These are phyloP conservation scores for Amanita rubescens DNA, from an alignment of 768 basidiomycete genomes.

Conservation along the genomic window DNA sequence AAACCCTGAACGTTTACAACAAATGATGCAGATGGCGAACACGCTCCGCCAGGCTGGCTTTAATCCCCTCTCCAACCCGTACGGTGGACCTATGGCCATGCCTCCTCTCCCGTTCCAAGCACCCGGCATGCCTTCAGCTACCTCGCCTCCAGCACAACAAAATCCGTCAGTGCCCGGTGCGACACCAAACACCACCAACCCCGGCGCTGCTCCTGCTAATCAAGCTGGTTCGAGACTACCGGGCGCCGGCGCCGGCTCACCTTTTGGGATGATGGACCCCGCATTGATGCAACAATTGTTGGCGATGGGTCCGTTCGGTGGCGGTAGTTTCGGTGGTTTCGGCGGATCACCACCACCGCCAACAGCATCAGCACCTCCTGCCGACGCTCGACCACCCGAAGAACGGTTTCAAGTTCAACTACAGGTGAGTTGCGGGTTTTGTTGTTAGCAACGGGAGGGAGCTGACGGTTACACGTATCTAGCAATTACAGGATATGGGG, in stretches of 20 bases:
- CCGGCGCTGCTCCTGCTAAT: slow-evolving; percentile 15
- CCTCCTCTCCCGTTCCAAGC: slow-evolving; percentile 41
- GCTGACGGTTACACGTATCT: no score
- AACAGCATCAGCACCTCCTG: slow-evolving; percentile 43
- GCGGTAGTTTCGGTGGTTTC: slow-evolving; percentile 19
- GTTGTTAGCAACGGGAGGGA: no score
- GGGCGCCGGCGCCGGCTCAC: slow-evolving; percentile 15
- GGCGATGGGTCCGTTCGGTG: slow-evolving; percentile 19
- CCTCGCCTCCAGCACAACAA: slow-evolving; percentile 17
- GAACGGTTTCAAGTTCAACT: slow-evolving; percentile 88
- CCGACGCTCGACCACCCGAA: slow-evolving; percentile 74
- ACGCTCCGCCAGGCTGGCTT: slow-evolving; percentile 38
- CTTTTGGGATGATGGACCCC: slow-evolving; percentile 30
- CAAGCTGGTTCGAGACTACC: slow-evolving; percentile 15
- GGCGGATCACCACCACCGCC: no score
- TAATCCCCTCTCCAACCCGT: slow-evolving; percentile 18
- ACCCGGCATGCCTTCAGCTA: slow-evolving; percentile 44
- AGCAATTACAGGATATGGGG: slow-evolving; percentile 96
- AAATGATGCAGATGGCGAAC: slow-evolving; percentile 69
- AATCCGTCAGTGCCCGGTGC: slow-evolving; percentile 10
- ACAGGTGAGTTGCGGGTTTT: slow-evolving; percentile 63
- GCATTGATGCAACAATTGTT: slow-evolving; percentile 40
- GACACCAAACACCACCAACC: not conserved
- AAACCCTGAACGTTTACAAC: slow-evolving; percentile 69
- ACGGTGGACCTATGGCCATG: slow-evolving; percentile 7